These are phyloP conservation scores for Ottelia alismoides DNA, from an alignment of 106 monocot species.

Conservation along the genomic window DNA sequence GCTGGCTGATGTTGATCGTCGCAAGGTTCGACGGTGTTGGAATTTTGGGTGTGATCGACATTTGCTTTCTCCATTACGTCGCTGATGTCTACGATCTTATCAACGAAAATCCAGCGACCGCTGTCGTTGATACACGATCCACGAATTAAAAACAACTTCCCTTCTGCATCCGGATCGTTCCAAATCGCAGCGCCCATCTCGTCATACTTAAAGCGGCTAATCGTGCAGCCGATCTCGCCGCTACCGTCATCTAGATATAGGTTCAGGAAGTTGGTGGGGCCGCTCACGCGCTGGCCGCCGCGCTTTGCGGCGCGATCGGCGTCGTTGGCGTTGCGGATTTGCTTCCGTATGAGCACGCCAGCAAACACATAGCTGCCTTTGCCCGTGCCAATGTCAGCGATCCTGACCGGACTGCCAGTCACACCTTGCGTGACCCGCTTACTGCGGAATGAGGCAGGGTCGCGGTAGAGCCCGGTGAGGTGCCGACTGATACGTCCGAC, in stretches of 20 bases:
- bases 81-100: too few relatives aligned
- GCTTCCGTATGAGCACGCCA: neutral
- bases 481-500: neutral
- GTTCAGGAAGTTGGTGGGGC: neutral
- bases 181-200: neutral
- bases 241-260: neutral
- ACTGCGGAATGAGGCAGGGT: neutral
- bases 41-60: too few relatives aligned
- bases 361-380: neutral
- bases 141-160: neutral
- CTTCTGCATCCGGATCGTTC: neutral
- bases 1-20: too few relatives aligned
- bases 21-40: too few relatives aligned
- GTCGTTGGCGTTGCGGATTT: neutral
- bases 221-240: neutral
- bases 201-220: neutral
- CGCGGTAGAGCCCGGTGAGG: neutral
- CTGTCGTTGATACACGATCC: neutral
- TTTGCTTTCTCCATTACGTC: too few relatives aligned
- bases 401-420: neutral
- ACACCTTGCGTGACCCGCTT: neutral
- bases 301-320: neutral
- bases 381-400: neutral
- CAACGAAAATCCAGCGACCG: neutral
- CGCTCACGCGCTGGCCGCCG: neutral